Base-by-base conservation (phyloP, 2,329 filamentous ascomycete genomes). In the Trichoderma aggressivum region DNA sequence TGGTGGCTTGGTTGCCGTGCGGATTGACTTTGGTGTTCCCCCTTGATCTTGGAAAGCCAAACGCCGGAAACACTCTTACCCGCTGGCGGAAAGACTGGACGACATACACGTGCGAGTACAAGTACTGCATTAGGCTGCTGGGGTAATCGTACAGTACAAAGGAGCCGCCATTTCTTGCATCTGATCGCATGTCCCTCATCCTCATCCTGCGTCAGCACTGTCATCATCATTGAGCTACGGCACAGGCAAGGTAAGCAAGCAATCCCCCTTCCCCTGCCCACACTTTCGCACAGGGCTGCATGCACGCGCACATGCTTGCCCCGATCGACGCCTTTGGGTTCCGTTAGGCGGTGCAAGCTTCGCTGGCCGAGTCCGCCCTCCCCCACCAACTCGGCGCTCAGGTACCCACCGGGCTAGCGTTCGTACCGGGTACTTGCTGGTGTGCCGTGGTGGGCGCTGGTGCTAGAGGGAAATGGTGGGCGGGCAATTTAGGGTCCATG, bases 311-410 rank as follows among this genome's bases (percentile, higher is more conserved):
- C 47, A 56, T 55, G 47, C 47, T 65, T 14, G 62, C 47, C 55
- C 59, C 58, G 58, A 70, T 70, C 68, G 59, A 64, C 60, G 47
- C 63, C 43, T 56, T 70, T 39, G 68, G 61, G 55, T 63, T 73
- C 71, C 72, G 72, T 70, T 62, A 71, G 67, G 63, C 64, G 72
- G 70, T 58, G 36, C 50, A 21, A 61, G 64, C 64, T 71, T 60
- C 70, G 64, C 65, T 69, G 61, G 53, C 62, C 68, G 50, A 59
- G 61, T 59, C 56, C 56, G 56, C 56, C 56, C 56, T 59, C 30
- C 56, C 28, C 56, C 56, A 59, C 56, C 56, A 28, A 56, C 39
- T 64, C 59, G 59, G 32, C 36, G 61, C 60, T 50, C 6, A 43
- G 50, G 63, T 43, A 39, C 63, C 63, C 63, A 66, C 63, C 50